Base-by-base conservation (phyloP, 768 basidiomycete species). In the Boletales sp. region DNA sequence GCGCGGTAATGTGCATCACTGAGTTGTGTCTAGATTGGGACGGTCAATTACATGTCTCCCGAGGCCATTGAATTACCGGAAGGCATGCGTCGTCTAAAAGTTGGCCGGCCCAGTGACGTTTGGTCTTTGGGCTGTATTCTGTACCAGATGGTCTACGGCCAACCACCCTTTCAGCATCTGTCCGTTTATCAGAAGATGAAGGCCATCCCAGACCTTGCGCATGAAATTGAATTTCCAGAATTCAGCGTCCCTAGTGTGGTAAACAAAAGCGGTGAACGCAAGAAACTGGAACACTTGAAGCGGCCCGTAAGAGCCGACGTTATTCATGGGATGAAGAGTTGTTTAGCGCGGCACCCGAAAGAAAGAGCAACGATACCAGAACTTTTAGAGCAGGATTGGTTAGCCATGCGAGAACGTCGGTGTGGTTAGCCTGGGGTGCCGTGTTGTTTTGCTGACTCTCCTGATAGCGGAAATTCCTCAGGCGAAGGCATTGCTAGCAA, bases 41-140 rank as follows among this genome's bases (percentile, higher is more conserved):
- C 94, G 2, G 88, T 96, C 34, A 99, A 99, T 63, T 99, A 95
- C 66, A 99, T 99, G 95, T 94, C 92, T 47, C 95, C 95, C 0
- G 95, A 99, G 69, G 92, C 95, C 12, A 92, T 99, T 48, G 90
- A 94, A 63, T 72, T 89, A 18, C 85, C 85, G 5, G 90, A 89
- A 49, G 91, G 87, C 38, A 89, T 85, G 84, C 81, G 88, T 12
- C 80, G 91, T 21, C 81, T 95, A 50, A 96, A 95, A 75, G 93
- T 98, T 46, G 96, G 95, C 4, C 87, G 94, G 19, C 84, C 94
- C 0, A 93, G 90, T 46, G 95, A 99, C 66, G 91, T 99, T 37
- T 99, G 95, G 95, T 96, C 94, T 3, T 75, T 99, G 2, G 95
- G 95, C 2, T 95, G 93, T 68, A 99, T 99, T 62, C 76, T 98